These are phyloP conservation scores for Pyrus bretschneideri DNA, from an alignment of 306 rosid genomes.

Conservation along the genomic window DNA sequence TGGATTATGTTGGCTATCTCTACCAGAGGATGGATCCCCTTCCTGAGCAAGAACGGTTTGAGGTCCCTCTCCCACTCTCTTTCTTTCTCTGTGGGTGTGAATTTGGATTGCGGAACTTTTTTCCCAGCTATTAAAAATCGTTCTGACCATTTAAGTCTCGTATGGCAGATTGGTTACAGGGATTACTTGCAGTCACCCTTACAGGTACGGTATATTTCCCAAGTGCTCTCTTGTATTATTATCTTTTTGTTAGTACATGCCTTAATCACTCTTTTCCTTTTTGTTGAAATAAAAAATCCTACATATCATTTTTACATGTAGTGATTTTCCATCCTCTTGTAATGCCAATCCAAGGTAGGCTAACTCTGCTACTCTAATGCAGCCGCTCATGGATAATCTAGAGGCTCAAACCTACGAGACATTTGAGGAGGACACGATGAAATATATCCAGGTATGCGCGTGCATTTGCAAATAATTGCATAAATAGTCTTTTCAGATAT, in stretches of 20 bases:
- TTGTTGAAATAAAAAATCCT: slow-evolving; percentile 1
- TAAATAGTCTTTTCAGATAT: not conserved
- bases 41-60: slow-evolving; percentile 90
- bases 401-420: slow-evolving; percentile 98
- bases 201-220: slow-evolving; percentile 51
- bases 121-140: slow-evolving; percentile 8
- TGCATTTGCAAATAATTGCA: not conserved
- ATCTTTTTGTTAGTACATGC: not conserved
- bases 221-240: not conserved
- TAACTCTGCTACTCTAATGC: slow-evolving; percentile 20
- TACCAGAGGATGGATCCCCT: slow-evolving; percentile 92
- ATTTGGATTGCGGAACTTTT: not conserved
- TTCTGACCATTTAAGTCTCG: slow-evolving; percentile 35
- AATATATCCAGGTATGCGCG: slow-evolving; percentile 74
- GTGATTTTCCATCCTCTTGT: not conserved
- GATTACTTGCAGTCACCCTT: slow-evolving; percentile 94
- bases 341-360: not conserved
- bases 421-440: slow-evolving; percentile 82
- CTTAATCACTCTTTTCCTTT: not conserved
- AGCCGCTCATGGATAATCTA: slow-evolving; percentile 99
- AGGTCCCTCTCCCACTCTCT: slow-evolving; percentile 41
- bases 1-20: slow-evolving; percentile 71
- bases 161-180: slow-evolving; percentile 86
- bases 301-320: not conserved
- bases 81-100: not conserved